Evolutionary conservation across 192 early-diverging fungal species (phyloP).

Genomic region (Backusella morwellensis): DNA sequence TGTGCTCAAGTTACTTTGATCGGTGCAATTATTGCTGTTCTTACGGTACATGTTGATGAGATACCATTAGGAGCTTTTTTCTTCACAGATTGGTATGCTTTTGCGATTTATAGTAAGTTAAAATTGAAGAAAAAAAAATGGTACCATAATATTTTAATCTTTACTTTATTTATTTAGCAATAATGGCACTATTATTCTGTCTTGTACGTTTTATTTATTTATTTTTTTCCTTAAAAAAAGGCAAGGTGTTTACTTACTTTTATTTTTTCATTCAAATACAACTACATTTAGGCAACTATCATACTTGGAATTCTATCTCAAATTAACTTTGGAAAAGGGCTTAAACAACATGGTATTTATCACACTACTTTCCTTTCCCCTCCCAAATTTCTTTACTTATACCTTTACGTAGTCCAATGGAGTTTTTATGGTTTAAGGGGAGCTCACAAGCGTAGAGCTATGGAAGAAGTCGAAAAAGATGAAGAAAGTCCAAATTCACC

Average conservation of each 20-base stretch:
- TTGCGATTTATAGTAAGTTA: neutral
- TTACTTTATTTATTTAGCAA: neutral
- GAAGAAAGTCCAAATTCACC: neutral
- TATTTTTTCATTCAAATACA: neutral
- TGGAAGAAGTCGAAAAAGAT: neutral
- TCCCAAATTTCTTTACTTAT: neutral
- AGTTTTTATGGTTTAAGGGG: neutral
- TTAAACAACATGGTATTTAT: neutral
- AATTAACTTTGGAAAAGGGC: neutral
- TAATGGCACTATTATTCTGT: neutral
- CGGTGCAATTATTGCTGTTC: neutral
- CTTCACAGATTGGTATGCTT: neutral
- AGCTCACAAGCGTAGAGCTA: neutral
- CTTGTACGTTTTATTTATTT: neutral
- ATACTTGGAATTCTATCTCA: neutral
- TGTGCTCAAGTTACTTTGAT: neutral
- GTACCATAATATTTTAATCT: too few species aligned
- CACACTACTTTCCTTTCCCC: neutral
- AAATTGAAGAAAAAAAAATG: neutral
- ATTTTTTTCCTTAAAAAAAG: neutral
- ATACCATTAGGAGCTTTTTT: neutral
- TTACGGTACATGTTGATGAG: neutral
- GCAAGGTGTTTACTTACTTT: neutral
- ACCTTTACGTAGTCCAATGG: neutral
- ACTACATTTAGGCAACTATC: neutral